Evolutionary conservation across 495 filamentous ascomycete genomes (phyloP), one percentile per base, ranked within the genome.

Genomic region (Alectoria sarmentosa): DNA sequence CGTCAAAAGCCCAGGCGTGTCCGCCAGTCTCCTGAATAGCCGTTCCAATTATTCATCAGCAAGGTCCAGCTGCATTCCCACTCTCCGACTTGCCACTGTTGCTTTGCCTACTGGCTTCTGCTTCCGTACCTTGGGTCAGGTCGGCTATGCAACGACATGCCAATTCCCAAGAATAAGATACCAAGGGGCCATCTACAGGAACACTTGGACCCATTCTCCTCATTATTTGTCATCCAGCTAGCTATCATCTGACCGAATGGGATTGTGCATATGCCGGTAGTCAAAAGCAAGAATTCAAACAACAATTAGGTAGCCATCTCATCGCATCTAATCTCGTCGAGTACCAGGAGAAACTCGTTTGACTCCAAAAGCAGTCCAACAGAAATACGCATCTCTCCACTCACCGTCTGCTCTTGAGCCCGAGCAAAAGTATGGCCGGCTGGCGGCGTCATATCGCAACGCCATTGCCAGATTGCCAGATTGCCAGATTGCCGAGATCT

Each of bases 11-110:
- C 48, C 48, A 52, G 26, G 14, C 48, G 26, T 30, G 4, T 52
- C 26, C 26, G 48, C 26, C 8, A 37, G 36, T 37, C 4, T 6
- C 21, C 26, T 23, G 21, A 4, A 14, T 52, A 30, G 48, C 48
- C 48, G 48, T 52, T 52, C 48, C 48, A 52, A 52, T 52, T 10
- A 52, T 52, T 23, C 23, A 10, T n/a, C 46, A 48, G 46, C 46
- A 23, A 11, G 14, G 23, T 48, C n/a, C n/a, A n/a, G n/a, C n/a
- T 5, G 4, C 19, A 23, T 48, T 3, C 19, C 23, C 6, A 2
- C 9, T 0, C 23, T 49, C 9, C n/a, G 14, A 49, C n/a, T 14
- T 23, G 46, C 46, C 46, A 49, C 48, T 15, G 13, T 52, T 30
- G 48, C 48, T 6, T 14, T 15, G 48, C 4, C 26, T 17, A 13